Percentiles rank a stretch among this genome's conserved stretches.
Conservation (phyloP, 305 asterid genomes). For the Euphrasia arctica region DNA sequence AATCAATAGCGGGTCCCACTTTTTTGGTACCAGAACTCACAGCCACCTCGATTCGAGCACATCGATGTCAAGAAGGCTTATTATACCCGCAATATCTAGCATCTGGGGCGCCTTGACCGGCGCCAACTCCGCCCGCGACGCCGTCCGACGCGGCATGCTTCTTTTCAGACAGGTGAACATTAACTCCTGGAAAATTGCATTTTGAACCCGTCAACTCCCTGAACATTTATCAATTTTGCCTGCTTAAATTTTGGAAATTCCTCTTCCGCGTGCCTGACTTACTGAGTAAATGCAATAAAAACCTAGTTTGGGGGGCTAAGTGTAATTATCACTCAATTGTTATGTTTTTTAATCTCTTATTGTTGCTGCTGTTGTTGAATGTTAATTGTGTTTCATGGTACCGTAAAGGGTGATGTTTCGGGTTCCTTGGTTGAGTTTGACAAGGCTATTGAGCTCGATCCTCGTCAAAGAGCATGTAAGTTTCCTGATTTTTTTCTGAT, state of each 20-base stretch:
- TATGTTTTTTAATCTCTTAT: no score
- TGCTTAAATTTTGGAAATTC: background rate
- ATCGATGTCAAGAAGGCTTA: conserved; percentile 44
- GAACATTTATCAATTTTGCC: background rate
- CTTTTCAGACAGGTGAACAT: conserved; percentile 69
- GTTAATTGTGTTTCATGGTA: conserved; percentile 18
- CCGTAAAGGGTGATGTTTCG: conserved; percentile 63
- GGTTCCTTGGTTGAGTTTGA: conserved; percentile 82
- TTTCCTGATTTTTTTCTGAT: background rate
- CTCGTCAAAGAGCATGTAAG: conserved; percentile 75
- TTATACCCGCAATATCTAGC: conserved; percentile 59
- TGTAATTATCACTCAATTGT: background rate
- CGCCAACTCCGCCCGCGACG: conserved; percentile 57
- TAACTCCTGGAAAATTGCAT: background rate
- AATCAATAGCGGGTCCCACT: conserved; percentile 18
- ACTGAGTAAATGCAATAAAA: no score
- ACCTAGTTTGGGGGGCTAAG: background rate
- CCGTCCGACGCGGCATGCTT: conserved; percentile 68
- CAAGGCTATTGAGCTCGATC: conserved; percentile 78
- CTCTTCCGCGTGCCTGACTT: background rate
- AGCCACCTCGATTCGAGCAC: conserved; percentile 32
- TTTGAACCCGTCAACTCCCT: background rate
- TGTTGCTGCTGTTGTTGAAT: conserved; percentile 1
- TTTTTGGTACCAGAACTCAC: conserved; percentile 33
- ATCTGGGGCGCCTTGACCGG: conserved; percentile 70